Evolutionary conservation across 2,329 filamentous ascomycete genomes (phyloP).

Genomic region (Incumbomyces delicatus): DNA sequence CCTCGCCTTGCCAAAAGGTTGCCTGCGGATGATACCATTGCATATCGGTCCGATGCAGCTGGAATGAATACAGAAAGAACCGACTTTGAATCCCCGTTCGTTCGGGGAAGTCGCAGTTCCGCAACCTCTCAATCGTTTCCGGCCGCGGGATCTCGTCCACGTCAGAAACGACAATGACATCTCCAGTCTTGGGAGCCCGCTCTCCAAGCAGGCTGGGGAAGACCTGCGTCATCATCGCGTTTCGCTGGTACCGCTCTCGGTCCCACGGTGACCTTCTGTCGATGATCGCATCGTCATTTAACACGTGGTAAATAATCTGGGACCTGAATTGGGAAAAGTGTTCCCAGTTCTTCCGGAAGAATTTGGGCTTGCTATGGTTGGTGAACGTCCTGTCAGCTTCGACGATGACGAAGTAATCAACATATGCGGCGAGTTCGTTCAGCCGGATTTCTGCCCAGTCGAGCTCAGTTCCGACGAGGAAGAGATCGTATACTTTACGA

Average conservation of each 20-base stretch:
- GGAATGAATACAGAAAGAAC: constrained; percentile 52
- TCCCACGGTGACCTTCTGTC: constrained; percentile 32
- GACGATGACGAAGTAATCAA: constrained; percentile 58
- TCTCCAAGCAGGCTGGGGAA: constrained; percentile 39
- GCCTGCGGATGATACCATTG: constrained; percentile 53
- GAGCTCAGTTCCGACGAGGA: constrained; percentile 54
- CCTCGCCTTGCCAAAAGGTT: constrained; percentile 42
- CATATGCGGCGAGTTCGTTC: constrained; percentile 45
- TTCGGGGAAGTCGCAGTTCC: constrained; percentile 43
- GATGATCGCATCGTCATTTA: constrained; percentile 25
- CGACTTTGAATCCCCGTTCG: constrained; percentile 43
- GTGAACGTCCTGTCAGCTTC: constrained; percentile 53
- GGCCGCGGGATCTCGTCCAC: constrained; percentile 52
- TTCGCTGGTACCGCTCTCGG: constrained; percentile 44
- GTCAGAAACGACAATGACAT: constrained; percentile 51
- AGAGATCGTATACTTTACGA: constrained; percentile 51
- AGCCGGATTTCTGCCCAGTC: constrained; percentile 58
- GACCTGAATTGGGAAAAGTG: constrained; percentile 44
- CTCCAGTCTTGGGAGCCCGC: constrained; percentile 36
- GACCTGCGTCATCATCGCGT: constrained; percentile 50
- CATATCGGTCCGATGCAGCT: constrained; percentile 35
- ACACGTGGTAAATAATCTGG: constrained; percentile 52
- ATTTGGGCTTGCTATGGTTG: constrained; percentile 44
- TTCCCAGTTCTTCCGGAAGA: constrained; percentile 44
- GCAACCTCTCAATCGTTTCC: constrained; percentile 39